Conservation (phyloP, 331 rosid genomes). For the Erythrophleum ivorense region DNA sequence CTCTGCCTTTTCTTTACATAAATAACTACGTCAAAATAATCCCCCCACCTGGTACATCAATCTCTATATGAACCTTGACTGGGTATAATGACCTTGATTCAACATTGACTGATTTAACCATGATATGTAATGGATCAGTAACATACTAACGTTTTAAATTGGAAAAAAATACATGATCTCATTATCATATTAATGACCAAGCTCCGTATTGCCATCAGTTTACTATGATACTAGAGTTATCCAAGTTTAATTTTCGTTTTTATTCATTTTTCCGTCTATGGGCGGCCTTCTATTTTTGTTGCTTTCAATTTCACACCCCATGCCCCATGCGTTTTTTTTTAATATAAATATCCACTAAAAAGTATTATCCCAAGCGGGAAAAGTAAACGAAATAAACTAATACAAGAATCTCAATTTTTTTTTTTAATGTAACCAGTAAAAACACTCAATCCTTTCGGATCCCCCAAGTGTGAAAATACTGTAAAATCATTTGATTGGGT, state of each 20-base stretch:
- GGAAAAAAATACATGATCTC: too few species aligned
- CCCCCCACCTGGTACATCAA: too few species aligned
- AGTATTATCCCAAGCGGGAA: neutral
- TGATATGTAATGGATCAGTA: neutral
- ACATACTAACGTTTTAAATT: too few species aligned
- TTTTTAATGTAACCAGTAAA: neutral
- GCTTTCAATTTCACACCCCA: neutral
- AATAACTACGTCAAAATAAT: too few species aligned
- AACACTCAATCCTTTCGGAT: neutral
- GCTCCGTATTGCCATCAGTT: neutral
- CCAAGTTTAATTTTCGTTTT: too few species aligned
- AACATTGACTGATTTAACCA: neutral
- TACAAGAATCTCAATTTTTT: neutral
- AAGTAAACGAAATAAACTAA: neutral
- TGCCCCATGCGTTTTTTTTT: neutral
- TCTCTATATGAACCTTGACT: too few species aligned
- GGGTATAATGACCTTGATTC: too few species aligned
- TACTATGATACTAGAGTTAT: too few species aligned
- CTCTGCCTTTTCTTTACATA: too few species aligned
- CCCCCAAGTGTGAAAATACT: neutral
- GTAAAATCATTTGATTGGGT: neutral
- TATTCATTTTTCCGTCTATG: neutral
- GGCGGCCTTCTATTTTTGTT: neutral
- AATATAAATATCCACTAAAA: neutral
- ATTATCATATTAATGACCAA: neutral